phyloP scores from a whole-genome alignment of 129 eudicot species.

The Kitagawia praeruptora region DNA sequence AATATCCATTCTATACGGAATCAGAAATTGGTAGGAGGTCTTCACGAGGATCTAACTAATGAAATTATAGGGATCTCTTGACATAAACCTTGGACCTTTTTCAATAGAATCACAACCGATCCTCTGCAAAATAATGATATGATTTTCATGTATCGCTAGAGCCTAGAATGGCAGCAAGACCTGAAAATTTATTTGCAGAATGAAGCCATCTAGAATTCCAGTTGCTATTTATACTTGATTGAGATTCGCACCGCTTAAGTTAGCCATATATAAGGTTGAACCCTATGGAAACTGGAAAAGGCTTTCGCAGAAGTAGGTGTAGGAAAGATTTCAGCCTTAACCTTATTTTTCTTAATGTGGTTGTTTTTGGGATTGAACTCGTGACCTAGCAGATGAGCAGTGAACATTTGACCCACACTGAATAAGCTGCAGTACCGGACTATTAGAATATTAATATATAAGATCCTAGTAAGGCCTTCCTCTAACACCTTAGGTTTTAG shows the following conservation, averaged over 20 bases:
- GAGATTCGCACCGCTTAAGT: not conserved
- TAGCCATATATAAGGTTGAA: too few relatives aligned
- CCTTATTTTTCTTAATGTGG: not conserved
- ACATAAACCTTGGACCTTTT: not conserved
- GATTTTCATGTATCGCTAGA: not conserved
- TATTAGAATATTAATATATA: too few relatives aligned
- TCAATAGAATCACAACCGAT: not conserved
- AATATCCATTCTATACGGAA: not conserved
- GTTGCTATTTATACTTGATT: not conserved
- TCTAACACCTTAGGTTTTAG: too few relatives aligned
- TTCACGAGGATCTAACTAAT: not conserved
- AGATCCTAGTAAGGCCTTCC: too few relatives aligned
- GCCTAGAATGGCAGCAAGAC: not conserved
- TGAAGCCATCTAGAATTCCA: not conserved
- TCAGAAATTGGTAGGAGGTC: not conserved
- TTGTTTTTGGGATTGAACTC: not conserved
- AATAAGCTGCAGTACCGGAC: not conserved
- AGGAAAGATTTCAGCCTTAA: too few relatives aligned
- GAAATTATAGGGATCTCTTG: not conserved
- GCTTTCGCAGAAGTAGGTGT: too few relatives aligned
- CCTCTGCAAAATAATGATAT: not conserved
- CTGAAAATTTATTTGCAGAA: not conserved
- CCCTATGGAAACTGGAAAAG: too few relatives aligned
- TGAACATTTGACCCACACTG: not conserved
- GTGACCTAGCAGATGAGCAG: not conserved